Evolutionary conservation across 306 rosid genomes (phyloP).

Genomic region (Elaeagnus macrophylla): DNA sequence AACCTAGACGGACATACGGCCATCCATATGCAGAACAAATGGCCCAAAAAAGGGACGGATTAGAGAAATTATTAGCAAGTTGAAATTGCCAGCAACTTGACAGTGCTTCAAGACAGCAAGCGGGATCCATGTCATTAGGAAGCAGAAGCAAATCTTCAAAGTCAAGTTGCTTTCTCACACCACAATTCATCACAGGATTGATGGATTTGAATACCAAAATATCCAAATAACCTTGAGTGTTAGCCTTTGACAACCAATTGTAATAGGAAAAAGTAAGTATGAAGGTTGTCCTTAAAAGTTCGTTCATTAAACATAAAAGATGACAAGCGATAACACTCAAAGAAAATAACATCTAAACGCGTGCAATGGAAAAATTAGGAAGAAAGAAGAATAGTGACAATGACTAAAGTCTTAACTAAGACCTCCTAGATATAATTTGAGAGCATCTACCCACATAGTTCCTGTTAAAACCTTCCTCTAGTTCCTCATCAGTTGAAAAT

Average conservation of each 20-base stretch:
- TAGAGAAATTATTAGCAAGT: conserved; percentile 30
- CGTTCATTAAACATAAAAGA: too few relatives aligned
- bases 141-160: conserved; percentile 64
- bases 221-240: conserved; percentile 42
- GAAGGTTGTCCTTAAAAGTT: too few relatives aligned
- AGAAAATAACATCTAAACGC: not conserved
- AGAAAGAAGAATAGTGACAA: not conserved
- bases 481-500: conserved; percentile 46
- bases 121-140: conserved; percentile 63
- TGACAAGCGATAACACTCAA: too few relatives aligned
- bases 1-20: conserved; percentile 76
- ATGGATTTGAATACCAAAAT: conserved; percentile 67
- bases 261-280: not conserved
- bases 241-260: conserved; percentile 38
- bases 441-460: conserved; percentile 48
- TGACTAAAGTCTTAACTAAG: not conserved
- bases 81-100: conserved; percentile 61
- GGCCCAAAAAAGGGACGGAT: conserved; percentile 67
- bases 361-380: not conserved
- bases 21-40: conserved; percentile 83
- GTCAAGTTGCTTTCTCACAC: conserved; percentile 68
- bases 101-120: conserved; percentile 54
- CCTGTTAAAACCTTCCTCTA: conserved; percentile 52
- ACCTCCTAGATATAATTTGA: conserved; percentile 11
- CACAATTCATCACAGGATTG: conserved; percentile 58